These are phyloP conservation scores for Trametes cinnabarina DNA, from an alignment of 768 basidiomycete species.

Conservation along the genomic window DNA sequence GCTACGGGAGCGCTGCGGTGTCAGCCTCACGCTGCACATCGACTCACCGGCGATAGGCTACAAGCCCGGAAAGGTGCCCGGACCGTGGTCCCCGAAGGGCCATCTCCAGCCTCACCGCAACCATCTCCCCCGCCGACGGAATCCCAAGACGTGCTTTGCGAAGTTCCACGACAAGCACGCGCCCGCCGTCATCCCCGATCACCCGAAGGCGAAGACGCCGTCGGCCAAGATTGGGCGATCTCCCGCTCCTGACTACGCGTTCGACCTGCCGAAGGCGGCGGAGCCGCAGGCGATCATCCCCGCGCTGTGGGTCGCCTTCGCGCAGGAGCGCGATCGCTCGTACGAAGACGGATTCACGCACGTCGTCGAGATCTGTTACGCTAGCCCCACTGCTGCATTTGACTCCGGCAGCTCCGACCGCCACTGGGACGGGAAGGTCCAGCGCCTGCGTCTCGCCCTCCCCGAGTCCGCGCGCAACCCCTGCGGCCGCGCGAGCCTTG, in stretches of 20 bases:
- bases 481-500: conserved; percentile 18
- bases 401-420: conserved; percentile 2
- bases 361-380: conserved; percentile 24
- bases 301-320: conserved; percentile 26
- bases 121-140: conserved; percentile 22
- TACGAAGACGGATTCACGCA: conserved; percentile 24
- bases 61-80: conserved; percentile 2
- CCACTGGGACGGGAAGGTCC: conserved; percentile 6
- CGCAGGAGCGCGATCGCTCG: conserved; percentile 1
- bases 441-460: conserved; percentile 23
- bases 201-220: not conserved
- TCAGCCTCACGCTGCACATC: conserved; percentile 16
- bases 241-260: not conserved
- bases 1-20: conserved; percentile 21
- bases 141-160: conserved; percentile 17
- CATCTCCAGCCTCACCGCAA: conserved; percentile 27
- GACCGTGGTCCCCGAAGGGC: conserved; percentile 20
- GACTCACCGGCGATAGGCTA: conserved; percentile 2
- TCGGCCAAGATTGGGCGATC: not conserved
- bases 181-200: not conserved
- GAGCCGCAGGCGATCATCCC: conserved; percentile 25
- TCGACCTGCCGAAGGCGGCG: conserved; percentile 7
- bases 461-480: conserved; percentile 8
- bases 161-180: conserved; percentile 10
- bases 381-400: not conserved